These are phyloP conservation scores for Pyrenochaeta sp. DNA, from an alignment of 2,329 filamentous ascomycete genomes.

Conservation along the genomic window DNA sequence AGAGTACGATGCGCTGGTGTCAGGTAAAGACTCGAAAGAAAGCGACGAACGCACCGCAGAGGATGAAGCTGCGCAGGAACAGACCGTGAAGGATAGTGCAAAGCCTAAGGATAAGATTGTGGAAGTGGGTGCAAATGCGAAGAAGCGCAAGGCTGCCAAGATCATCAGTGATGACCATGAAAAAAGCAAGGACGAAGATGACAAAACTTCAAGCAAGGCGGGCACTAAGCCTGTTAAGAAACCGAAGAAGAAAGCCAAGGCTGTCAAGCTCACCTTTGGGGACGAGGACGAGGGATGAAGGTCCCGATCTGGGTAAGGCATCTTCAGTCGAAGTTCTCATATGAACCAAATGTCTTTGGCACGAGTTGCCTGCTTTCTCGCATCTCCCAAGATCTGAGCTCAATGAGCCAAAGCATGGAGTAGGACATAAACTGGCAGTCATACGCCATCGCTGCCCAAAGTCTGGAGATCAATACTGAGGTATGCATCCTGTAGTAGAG, in stretches of 20 bases:
- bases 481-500: no score
- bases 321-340: neutral
- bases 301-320: no score
- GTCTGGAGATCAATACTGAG: no score
- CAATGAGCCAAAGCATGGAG: no score
- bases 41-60: slow-evolving; percentile 12
- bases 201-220: slow-evolving; percentile 10
- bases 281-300: slow-evolving; percentile 42
- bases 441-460: no score
- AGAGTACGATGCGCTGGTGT: slow-evolving; percentile 58
- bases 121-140: slow-evolving; percentile 42
- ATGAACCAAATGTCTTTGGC: no score
- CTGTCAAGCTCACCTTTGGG: slow-evolving; percentile 50
- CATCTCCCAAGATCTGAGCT: no score
- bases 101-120: slow-evolving; percentile 41
- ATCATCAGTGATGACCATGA: slow-evolving; percentile 44
- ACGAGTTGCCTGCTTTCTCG: no score
- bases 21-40: slow-evolving; percentile 34
- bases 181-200: slow-evolving; percentile 18
- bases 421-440: no score
- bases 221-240: no score
- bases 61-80: slow-evolving; percentile 2
- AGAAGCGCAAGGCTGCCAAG: slow-evolving; percentile 50
- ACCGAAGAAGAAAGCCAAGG: no score
- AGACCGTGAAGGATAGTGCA: slow-evolving; percentile 8